A percentile compares a stretch with the other conserved stretches of the same genome.
Conservation (phyloP, 148 eudicot species). For the Rheum nobile region DNA sequence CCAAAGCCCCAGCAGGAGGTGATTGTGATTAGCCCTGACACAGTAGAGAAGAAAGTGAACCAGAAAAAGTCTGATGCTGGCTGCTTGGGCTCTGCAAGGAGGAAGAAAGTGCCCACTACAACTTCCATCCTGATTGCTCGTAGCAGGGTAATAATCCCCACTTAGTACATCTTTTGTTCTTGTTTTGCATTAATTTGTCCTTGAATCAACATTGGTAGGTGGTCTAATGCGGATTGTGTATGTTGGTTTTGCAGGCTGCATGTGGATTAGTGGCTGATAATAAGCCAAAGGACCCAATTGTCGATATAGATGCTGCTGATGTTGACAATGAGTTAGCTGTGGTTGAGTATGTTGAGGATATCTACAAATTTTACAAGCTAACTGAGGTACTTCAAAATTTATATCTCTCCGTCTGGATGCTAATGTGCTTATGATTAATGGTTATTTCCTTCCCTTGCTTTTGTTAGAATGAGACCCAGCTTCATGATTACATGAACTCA, state of each 20-base stretch:
- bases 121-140: conserved; percentile 53
- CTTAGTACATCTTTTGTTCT: not conserved
- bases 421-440: not conserved
- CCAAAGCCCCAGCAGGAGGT: conserved; percentile 37
- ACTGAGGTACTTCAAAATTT: conserved; percentile 4
- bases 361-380: conserved; percentile 9
- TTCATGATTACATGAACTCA: conserved; percentile 5
- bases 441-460: not conserved
- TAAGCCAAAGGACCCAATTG: not conserved
- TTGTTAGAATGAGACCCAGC: not conserved
- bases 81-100: conserved; percentile 6
- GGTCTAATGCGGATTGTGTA: not conserved
- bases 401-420: not conserved
- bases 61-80: conserved; percentile 16
- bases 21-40: conserved; percentile 67
- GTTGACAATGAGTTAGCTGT: conserved; percentile 6
- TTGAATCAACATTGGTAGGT: not conserved
- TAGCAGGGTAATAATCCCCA: conserved; percentile 29
- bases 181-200: not conserved
- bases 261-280: conserved; percentile 22
- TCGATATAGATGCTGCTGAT: conserved; percentile 7
- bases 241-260: conserved; percentile 25
- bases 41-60: conserved; percentile 19
- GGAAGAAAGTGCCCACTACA: conserved; percentile 30
- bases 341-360: conserved; percentile 9